A percentile compares a stretch with the other conserved stretches of the same genome.
Evolutionary conservation across 1,139 yeast genomes (phyloP).

Genomic region (Meyerozyma guilliermondii): DNA sequence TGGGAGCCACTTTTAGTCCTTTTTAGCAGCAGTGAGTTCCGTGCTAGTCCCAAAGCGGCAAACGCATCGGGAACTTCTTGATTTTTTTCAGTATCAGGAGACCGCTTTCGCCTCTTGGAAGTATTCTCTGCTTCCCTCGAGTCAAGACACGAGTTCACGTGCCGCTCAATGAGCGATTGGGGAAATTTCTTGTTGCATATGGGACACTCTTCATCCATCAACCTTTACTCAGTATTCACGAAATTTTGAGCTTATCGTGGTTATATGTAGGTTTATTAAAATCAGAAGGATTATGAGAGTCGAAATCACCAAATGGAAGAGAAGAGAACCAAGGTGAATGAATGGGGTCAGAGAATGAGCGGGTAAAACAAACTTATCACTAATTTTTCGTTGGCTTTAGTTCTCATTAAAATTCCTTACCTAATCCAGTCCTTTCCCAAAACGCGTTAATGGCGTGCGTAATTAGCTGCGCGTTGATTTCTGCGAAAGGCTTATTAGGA

Average conservation of each 20-base stretch:
- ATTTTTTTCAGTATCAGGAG: neutral
- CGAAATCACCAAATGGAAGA: neutral
- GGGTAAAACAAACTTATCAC: too few species aligned
- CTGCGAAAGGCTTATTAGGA: neutral
- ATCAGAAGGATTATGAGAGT: too few species aligned
- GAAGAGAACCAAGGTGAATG: too few species aligned
- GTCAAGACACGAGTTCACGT: slow-evolving; percentile 12
- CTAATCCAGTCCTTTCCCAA: neutral
- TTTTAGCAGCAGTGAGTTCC: slow-evolving; percentile 6
- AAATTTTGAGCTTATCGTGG: neutral
- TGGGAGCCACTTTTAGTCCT: neutral
- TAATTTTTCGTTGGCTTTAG: too few species aligned
- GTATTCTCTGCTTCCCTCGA: slow-evolving; percentile 3
- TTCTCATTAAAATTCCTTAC: too few species aligned
- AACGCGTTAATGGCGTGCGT: neutral
- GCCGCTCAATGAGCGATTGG: slow-evolving; percentile 9
- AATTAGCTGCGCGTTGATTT: neutral
- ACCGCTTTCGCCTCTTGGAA: neutral
- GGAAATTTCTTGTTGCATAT: slow-evolving; percentile 9
- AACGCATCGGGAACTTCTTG: slow-evolving; percentile 5
- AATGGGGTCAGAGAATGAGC: too few species aligned
- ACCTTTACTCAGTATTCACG: neutral
- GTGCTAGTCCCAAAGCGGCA: slow-evolving; percentile 11
- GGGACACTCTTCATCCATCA: slow-evolving; percentile 11
- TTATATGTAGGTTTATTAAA: neutral